These are phyloP conservation scores for Trichophyton verrucosum DNA, from an alignment of 2,329 filamentous ascomycete species.

Conservation along the genomic window DNA sequence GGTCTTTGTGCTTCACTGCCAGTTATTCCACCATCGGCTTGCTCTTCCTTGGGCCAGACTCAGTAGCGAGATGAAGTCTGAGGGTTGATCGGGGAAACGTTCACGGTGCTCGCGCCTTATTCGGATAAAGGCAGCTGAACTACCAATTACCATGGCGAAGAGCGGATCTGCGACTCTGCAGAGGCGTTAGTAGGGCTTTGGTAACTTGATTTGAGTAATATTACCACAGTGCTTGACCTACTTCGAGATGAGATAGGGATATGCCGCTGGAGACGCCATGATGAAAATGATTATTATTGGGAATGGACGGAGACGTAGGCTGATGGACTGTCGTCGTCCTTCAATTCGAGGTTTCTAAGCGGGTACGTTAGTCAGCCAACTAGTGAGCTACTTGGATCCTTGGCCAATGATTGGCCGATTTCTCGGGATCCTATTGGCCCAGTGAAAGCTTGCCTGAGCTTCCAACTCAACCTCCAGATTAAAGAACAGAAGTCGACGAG, in stretches of 20 bases:
- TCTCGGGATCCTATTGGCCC: too few relatives aligned
- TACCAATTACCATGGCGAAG: constrained; percentile 43
- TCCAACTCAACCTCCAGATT: too few relatives aligned
- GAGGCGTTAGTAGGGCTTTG: constrained; percentile 16
- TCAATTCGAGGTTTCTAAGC: background rate
- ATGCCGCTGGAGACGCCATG: constrained; percentile 4
- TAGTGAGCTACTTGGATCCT: too few relatives aligned
- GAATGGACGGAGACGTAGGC: background rate
- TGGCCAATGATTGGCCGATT: too few relatives aligned
- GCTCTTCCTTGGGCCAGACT: constrained; percentile 22
- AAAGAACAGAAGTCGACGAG: too few relatives aligned
- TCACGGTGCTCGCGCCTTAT: constrained; percentile 44
- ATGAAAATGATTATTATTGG: background rate
- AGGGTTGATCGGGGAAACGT: constrained; percentile 28
- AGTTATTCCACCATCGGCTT: constrained; percentile 31
- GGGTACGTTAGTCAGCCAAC: too few relatives aligned
- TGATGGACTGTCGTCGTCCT: background rate
- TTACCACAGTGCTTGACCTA: background rate
- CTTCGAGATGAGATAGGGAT: constrained; percentile 9
- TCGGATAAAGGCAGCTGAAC: constrained; percentile 40
- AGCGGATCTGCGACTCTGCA: constrained; percentile 40
- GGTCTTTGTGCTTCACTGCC: constrained; percentile 9
- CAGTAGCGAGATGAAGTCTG: constrained; percentile 22
- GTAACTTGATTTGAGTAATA: background rate
- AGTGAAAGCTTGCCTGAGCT: too few relatives aligned